phyloP scores from a whole-genome alignment of 495 filamentous ascomycete genomes.

The Parathielavia hyrcaniae region DNA sequence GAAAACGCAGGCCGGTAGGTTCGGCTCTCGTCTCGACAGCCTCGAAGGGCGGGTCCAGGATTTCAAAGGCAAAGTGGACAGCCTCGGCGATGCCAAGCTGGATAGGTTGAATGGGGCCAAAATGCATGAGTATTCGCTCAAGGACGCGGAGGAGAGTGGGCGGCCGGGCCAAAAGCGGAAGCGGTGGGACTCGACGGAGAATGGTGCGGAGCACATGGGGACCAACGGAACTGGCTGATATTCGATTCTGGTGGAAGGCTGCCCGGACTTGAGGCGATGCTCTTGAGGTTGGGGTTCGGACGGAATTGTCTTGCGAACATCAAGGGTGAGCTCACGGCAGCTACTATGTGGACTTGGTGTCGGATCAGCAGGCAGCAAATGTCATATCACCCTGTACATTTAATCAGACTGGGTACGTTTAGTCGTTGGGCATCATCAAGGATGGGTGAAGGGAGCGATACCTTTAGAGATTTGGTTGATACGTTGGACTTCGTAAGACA shows the following conservation, averaged over 20 bases:
- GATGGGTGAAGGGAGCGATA: too few species aligned
- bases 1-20: not conserved
- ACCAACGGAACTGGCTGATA: not conserved
- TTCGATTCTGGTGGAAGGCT: not conserved
- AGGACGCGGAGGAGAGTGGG: not conserved
- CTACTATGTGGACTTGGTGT: not conserved
- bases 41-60: constrained; percentile 6
- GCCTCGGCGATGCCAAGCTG: not conserved
- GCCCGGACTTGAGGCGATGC: too few species aligned
- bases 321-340: too few species aligned
- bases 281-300: too few species aligned
- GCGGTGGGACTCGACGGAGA: not conserved
- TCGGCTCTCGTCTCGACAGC: not conserved
- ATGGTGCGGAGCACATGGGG: not conserved
- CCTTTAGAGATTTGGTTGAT: too few species aligned
- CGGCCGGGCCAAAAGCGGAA: constrained; percentile 1
- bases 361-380: not conserved
- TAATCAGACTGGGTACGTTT: too few species aligned
- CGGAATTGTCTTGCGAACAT: too few species aligned
- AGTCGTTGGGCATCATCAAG: too few species aligned
- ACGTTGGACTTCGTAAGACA: too few species aligned
- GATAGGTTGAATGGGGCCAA: not conserved
- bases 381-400: not conserved
- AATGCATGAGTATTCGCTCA: not conserved
- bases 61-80: not conserved